Base-by-base conservation (phyloP, 352 stramenopile genomes). In the Albugo laibachii region DNA sequence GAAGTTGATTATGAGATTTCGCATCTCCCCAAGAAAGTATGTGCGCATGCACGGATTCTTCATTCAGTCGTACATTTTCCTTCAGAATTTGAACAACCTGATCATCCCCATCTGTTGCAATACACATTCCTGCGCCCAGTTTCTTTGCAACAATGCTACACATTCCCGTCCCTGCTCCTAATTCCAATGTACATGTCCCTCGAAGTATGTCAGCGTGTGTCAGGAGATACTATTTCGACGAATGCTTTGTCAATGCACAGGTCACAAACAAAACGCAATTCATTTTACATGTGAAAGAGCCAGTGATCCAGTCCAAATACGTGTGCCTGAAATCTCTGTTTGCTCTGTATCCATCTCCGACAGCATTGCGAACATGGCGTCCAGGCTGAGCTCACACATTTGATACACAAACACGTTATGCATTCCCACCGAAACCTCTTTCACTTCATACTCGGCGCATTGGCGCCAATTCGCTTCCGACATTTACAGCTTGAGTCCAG, bases 301-400 rank as follows among this genome's bases (percentile, higher is more conserved):
- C 31, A 83, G 59, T 14, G 64, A 80, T 24, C 75, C 75, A 18
- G 77, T 72, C 75, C 75, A 88, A 38, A 83, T 63, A 37, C 75
- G 66, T 52, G 71, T 74, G 45, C 75, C 75, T 45, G 68, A 83
- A 51, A 88, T 88, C 56, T 88, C 75, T 35, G 60, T 65, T 48
- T 61, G 55, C 38, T 74, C 74, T 42, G 62, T 62, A 45, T 70
- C 53, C 66, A 78, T 78, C 50, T 78, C 66, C 11, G 66, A 60
- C 27, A 78, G 50, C 66, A 78, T 78, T 42, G 72, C 72, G 48
- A 78, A 62, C 43, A 62, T 71, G 20, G 58, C 64, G 16, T 64
- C 64, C 15, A 78, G 55, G 1, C 64, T 56, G 15, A 78, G 62
- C 57, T 78, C 66, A 47, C 73, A 62, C 66, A 78, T 78, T 53